A percentile compares a stretch with the other conserved stretches of the same genome.
Evolutionary conservation across 2,329 filamentous ascomycete species (phyloP).

Genomic region (Penicillium sp.): DNA sequence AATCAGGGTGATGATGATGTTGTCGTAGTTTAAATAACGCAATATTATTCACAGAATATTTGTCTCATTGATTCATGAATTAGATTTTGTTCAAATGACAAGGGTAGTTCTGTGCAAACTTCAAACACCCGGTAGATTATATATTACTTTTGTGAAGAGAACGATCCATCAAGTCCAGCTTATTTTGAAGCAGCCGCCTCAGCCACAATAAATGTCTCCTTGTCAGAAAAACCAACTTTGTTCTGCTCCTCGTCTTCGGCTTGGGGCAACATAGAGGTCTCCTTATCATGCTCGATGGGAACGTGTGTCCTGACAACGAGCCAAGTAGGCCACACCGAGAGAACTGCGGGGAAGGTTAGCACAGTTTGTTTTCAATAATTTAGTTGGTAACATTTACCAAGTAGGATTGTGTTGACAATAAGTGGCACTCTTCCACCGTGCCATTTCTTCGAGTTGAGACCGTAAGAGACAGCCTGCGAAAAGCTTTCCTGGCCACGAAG

Average conservation of each 20-base stretch:
- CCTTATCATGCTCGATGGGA: slow-evolving; percentile 20
- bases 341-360: slow-evolving; percentile 11
- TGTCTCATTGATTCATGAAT: not conserved
- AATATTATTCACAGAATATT: not conserved
- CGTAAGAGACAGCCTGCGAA: slow-evolving; percentile 45
- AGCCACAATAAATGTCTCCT: not conserved
- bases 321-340: slow-evolving; percentile 30
- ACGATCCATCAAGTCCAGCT: not conserved
- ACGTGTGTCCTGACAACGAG: slow-evolving; percentile 22
- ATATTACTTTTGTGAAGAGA: not conserved
- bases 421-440: slow-evolving; percentile 43
- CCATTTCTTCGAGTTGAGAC: slow-evolving; percentile 46
- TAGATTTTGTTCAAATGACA: not conserved
- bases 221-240: not conserved
- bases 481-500: slow-evolving; percentile 48
- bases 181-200: not conserved
- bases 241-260: slow-evolving; percentile 16
- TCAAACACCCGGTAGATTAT: not conserved
- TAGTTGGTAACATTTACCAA: slow-evolving; percentile 21
- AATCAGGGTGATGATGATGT: not conserved
- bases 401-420: slow-evolving; percentile 39
- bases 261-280: not conserved
- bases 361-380: not conserved
- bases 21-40: not conserved
- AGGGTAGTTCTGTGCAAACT: not conserved